Evolutionary conservation across 148 eudicot species (phyloP), one percentile per base, ranked within the genome.

Genomic region (Rheum nobile): DNA sequence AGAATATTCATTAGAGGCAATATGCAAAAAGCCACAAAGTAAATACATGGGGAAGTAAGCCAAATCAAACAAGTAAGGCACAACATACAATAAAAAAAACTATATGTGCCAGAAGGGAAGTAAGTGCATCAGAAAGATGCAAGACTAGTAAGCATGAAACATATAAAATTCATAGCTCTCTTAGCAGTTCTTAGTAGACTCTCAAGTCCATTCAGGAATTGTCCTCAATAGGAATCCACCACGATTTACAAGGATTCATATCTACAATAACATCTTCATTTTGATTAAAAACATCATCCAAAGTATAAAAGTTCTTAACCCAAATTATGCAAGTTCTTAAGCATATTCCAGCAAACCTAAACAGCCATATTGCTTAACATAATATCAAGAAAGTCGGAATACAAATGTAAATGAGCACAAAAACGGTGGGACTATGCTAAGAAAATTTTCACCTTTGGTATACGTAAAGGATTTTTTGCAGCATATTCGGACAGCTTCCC

Each of bases 401-500:
- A 21, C 63, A n/a, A 55, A 55, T 55, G 63, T 55, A 55, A 19
- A 16, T 48, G 54, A 48, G 22, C 21, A 48, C 21, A n/a, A 48
- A 10, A 24, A 21, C 29, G 6, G 22, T 1, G 11, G 29, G 63
- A 55, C 31, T 55, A 55, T 55, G 28, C 11, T 54, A 54, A 54
- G 29, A 24, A 26, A 17, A 65, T 0, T 1, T 4, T 72, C 85
- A 95, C 99, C 99, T 92, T 95, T 17, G 97, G 99, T 43, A 92
- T 84, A 11, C 99, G 97, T 77, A 95, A 74, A 29, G 99, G 99
- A 80, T 95, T 95, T 80, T 86, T 95, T 22, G 91, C 81, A 71
- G 97, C 99, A 85, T 95, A 95, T 76, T 95, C 99, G 78, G 94
- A 92, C 0, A 95, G 87, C 84, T 95, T 95, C 37, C 93, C 94